Base-by-base conservation (phyloP, 306 rosid genomes). In the Alnus glutinosa region DNA sequence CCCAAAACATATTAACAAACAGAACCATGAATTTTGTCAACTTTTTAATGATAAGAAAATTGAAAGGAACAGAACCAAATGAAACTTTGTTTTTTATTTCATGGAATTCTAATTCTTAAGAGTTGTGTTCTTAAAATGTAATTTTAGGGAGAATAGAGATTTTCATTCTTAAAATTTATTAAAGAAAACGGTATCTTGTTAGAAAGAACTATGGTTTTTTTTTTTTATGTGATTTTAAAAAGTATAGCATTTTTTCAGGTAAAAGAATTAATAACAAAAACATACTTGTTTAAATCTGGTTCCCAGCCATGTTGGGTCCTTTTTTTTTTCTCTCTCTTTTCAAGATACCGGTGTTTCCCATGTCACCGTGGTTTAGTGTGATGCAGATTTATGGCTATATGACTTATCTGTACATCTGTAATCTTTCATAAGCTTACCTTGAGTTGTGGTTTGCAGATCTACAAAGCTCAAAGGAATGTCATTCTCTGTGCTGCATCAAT, bases 381-480 rank as follows among this genome's bases (percentile, higher is more conserved):
- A 48, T 48, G 10, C 14, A 54, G 19, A 54, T 54, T 15, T 18
- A 54, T 54, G 58, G 58, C 58, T 16, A 23, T 7, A 54, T 54
- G 58, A 23, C 32, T 23, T 2, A 58, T 2, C 9, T 58, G 66
- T 19, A 59, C 66, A 59, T 70, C 75, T 55, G 12, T 71, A 3
- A 9, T 37, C 11, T 69, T 37, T 48, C 37, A 64, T 12, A 48
- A 49, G 30, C 86, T 78, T 63, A 78, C 69, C 30, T 23, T 57
- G 68, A 52, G 12, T 82, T 82, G 64, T 86, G 68, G 58, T 75
- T 15, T 75, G 58, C 89, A 96, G 99, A 89, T 84, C 79, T 93
- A 93, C 90, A 96, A 96, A 83, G 91, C 99, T 88, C 98, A 96
- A 82, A 88, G 94, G 89, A 96, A 96, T 55, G 94, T 90, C 63